Conservation (phyloP, 2,329 filamentous ascomycete genomes). For the Periconia macrospinosa region DNA sequence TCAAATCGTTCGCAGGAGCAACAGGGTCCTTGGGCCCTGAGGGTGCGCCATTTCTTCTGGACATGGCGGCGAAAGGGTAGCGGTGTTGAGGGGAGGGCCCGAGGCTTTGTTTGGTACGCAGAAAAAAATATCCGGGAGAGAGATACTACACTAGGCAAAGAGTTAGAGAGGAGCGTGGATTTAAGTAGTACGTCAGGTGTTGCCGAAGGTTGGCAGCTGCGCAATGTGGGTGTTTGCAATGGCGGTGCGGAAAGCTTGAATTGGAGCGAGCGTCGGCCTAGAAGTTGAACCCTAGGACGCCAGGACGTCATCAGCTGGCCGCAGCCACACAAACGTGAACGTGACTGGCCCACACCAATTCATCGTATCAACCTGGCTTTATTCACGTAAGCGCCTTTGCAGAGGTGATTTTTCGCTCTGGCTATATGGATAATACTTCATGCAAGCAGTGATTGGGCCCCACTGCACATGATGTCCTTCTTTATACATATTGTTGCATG, state of each 20-base stretch:
- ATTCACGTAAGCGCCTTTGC: too few relatives aligned
- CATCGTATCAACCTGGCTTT: too few relatives aligned
- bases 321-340: conserved; percentile 2
- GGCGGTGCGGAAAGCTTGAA: neutral
- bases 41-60: conserved; percentile 60
- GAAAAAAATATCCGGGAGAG: neutral
- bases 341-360: conserved; percentile 1
- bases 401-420: too few relatives aligned
- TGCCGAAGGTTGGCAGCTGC: neutral
- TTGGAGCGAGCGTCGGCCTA: neutral
- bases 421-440: too few relatives aligned
- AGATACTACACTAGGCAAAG: neutral
- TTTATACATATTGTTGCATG: too few relatives aligned
- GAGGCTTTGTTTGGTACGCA: neutral
- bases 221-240: neutral
- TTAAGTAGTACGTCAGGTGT: neutral
- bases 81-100: neutral
- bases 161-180: neutral
- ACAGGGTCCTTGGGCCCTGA: conserved; percentile 50
- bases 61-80: conserved; percentile 53
- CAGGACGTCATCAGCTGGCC: conserved; percentile 7
- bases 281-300: too few relatives aligned
- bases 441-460: too few relatives aligned
- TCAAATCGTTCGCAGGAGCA: conserved; percentile 43
- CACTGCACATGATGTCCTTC: too few relatives aligned